Conservation (phyloP, 768 basidiomycete species). For the Lyophyllum atratum region DNA sequence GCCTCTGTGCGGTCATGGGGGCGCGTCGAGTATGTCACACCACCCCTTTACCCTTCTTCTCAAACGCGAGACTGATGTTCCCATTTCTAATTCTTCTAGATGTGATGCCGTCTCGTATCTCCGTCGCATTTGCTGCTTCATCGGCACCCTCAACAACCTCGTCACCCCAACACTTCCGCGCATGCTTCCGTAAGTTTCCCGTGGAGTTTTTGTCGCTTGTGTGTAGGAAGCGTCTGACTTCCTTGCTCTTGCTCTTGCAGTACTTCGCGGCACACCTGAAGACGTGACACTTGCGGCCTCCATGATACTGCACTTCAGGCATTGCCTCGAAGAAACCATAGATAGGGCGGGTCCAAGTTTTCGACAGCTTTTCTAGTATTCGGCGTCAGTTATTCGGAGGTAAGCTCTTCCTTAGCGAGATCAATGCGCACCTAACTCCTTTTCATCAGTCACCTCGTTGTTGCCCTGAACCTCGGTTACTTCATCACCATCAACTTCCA, state of each 20-base stretch:
- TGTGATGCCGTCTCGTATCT: not conserved
- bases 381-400: not conserved
- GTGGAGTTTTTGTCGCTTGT: conserved; percentile 12
- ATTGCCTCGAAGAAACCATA: not conserved
- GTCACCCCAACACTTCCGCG: conserved; percentile 28
- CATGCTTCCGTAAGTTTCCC: conserved; percentile 28
- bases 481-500: not conserved
- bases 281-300: not conserved
- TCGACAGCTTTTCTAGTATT: not conserved
- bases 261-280: not conserved
- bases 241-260: conserved; percentile 6
- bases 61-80: conserved; percentile 26
- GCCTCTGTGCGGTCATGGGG: conserved; percentile 12
- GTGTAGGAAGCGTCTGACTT: conserved; percentile 9
- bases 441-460: not conserved
- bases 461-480: not conserved
- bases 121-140: not conserved
- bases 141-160: conserved; percentile 16
- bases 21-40: conserved; percentile 27
- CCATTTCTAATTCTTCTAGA: not conserved
- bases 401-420: not conserved
- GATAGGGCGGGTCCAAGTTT: not conserved
- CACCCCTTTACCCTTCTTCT: conserved; percentile 22
- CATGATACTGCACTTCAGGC: not conserved
- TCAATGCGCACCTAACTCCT: not conserved